phyloP scores from a whole-genome alignment of 768 basidiomycete genomes.

The Pisolithus microcarpus region DNA sequence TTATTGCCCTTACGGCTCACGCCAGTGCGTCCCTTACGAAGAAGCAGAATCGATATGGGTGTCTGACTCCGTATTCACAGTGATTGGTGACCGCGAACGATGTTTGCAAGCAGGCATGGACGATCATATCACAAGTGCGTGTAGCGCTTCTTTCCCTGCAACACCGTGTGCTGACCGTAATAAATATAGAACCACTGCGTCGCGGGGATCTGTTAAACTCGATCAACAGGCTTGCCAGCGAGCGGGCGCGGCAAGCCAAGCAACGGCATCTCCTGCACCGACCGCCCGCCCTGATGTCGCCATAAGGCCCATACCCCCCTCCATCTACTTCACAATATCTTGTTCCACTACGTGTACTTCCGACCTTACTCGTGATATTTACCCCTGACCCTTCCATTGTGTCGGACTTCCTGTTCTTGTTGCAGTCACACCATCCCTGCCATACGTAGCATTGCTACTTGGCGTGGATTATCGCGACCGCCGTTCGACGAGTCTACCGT shows the following conservation, averaged over 20 bases:
- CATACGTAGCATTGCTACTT: too few species aligned
- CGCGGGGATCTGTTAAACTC: slow-evolving; percentile 75
- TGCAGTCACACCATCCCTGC: too few species aligned
- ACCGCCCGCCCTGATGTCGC: slow-evolving; percentile 26
- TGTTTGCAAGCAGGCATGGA: slow-evolving; percentile 77
- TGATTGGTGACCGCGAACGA: slow-evolving; percentile 82
- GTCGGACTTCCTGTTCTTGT: too few species aligned
- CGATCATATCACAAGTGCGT: slow-evolving; percentile 76
- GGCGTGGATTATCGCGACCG: too few species aligned
- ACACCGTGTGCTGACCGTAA: background rate
- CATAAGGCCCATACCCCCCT: slow-evolving; percentile 6
- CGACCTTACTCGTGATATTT: background rate
- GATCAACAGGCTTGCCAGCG: slow-evolving; percentile 72
- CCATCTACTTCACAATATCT: background rate
- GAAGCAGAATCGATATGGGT: background rate
- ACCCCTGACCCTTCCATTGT: too few species aligned
- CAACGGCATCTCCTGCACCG: slow-evolving; percentile 26
- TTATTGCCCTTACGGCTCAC: slow-evolving; percentile 95
- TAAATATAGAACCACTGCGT: slow-evolving; percentile 60
- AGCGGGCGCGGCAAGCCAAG: slow-evolving; percentile 37
- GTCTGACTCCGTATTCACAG: slow-evolving; percentile 30
- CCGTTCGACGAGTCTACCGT: too few species aligned
- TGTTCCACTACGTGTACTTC: background rate
- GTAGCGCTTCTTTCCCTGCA: background rate
- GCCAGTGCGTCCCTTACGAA: slow-evolving; percentile 59